Evolutionary conservation across 176 grass and related monocot species (phyloP).

Genomic region (Microstegium vimineum): DNA sequence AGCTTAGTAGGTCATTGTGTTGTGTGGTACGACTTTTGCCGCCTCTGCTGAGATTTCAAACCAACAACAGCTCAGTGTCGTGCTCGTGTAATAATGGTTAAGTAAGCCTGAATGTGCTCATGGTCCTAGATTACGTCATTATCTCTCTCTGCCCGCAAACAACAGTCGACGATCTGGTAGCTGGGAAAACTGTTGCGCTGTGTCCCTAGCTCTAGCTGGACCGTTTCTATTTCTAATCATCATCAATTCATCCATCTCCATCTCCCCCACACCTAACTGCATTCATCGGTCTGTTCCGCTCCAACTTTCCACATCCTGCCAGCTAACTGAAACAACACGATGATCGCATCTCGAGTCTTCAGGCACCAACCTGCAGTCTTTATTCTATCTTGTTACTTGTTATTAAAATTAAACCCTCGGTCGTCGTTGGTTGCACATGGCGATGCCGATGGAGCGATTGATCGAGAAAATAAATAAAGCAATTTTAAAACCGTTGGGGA

Average conservation of each 20-base stretch:
- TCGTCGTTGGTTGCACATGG: constrained; percentile 22
- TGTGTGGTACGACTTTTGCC: not conserved
- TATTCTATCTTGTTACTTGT: not conserved
- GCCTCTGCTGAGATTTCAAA: not conserved
- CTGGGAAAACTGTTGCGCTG: not conserved
- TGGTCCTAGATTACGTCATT: not conserved
- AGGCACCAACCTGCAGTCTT: not conserved
- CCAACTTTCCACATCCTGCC: not conserved
- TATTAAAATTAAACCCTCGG: not conserved
- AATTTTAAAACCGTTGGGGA: not conserved
- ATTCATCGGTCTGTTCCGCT: constrained; percentile 4
- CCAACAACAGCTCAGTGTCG: not conserved
- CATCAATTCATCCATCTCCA: not conserved
- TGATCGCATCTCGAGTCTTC: not conserved
- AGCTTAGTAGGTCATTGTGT: not conserved
- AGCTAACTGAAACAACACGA: not conserved
- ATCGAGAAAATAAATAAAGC: not conserved
- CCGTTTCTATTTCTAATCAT: too few species aligned
- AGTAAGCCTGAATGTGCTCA: not conserved
- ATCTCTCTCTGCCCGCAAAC: constrained; percentile 10
- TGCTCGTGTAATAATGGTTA: not conserved
- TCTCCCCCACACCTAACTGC: not conserved
- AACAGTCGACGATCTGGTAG: not conserved
- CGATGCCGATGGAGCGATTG: not conserved
- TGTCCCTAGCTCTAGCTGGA: not conserved